Base-by-base conservation (phyloP, 2,329 filamentous ascomycete species). In the Talaromyces atroroseus region DNA sequence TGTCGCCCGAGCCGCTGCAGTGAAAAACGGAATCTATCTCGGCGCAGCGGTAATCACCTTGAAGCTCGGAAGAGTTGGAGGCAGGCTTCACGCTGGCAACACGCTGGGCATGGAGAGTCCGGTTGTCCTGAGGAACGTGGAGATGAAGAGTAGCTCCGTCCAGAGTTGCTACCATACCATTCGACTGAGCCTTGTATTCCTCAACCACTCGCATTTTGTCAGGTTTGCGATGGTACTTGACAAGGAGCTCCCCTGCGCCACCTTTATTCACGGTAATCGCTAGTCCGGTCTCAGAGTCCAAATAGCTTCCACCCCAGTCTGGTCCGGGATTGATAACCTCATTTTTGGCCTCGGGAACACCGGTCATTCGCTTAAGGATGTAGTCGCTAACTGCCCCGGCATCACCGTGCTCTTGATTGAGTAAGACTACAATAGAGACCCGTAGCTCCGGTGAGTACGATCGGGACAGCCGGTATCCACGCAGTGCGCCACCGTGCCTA, bases 341-440 rank as follows among this genome's bases (percentile, higher is more conserved):
- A 7, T 8, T 24, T 1, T 29, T 40, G 2, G 52, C 50, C 5
- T 64, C 66, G 6, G 64, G 59, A 5, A 63, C 46, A 16, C 56
- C 52, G 18, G 75, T 49, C 0, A 71, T 47, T 7, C 61, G 62
- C 52, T 70, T 65, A 10, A 76, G 55, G 1, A 74, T 63, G 18
- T 68, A 59, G 5, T 68, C 62, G 5, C 63, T 65, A 1, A 67
- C 66, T 4, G 21, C 60, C 5, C 52, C 60, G 11, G 68, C 64
- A 56, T 68, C 36, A 10, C 36, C 62, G 6, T 59, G 62, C 45
- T 76, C 72, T 46, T 73, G 68, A 47, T 78, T 78, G 56, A 75
- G 69, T 55, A 77, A 49, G 5, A 70, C 71, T 1, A 78, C 65
- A 10, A 77, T 66, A 2, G 73, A 75, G 1, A 77, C 40, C 1